A percentile compares a stretch with the other conserved stretches of the same genome.
phyloP scores from a whole-genome alignment of 1,139 yeast genomes.

The Komagataea norvegica region DNA sequence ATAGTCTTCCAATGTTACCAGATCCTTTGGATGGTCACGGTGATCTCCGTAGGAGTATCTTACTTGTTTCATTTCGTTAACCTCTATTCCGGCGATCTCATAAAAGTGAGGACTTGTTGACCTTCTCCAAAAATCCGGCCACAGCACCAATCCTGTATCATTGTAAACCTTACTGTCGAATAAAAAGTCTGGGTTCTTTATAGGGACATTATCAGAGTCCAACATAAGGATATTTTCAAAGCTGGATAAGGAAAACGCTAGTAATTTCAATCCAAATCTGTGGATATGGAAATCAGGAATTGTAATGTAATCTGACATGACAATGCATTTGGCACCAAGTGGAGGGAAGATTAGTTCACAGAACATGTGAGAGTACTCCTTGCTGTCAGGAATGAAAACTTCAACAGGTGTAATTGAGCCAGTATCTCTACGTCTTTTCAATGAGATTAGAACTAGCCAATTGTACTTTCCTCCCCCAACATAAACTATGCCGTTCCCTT shows the following conservation, averaged over 20 bases:
- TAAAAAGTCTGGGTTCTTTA: slow-evolving; percentile 48
- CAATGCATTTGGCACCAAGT: slow-evolving; percentile 64
- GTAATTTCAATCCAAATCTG: slow-evolving; percentile 74
- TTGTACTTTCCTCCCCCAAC: slow-evolving; percentile 79
- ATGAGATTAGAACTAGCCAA: slow-evolving; percentile 62
- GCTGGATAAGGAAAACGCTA: slow-evolving; percentile 67
- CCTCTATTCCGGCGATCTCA: slow-evolving; percentile 45
- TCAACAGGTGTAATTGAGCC: slow-evolving; percentile 73
- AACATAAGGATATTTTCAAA: slow-evolving; percentile 71
- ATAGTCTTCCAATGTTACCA: slow-evolving; percentile 22
- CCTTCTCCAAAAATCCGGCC: slow-evolving; percentile 75
- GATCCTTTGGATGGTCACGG: slow-evolving; percentile 23
- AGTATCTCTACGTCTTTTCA: slow-evolving; percentile 57
- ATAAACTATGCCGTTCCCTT: slow-evolving; percentile 71
- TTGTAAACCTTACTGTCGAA: slow-evolving; percentile 36
- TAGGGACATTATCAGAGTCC: slow-evolving; percentile 73
- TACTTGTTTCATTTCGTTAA: slow-evolving; percentile 38
- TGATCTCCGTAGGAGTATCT: slow-evolving; percentile 36
- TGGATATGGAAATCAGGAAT: slow-evolving; percentile 36
- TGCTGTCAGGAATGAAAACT: slow-evolving; percentile 60
- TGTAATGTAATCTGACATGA: slow-evolving; percentile 47
- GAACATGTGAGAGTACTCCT: slow-evolving; percentile 61
- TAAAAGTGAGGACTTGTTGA: slow-evolving; percentile 57
- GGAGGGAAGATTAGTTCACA: slow-evolving; percentile 63
- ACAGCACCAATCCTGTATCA: slow-evolving; percentile 37